Evolutionary conservation across 1,284 basidiomycete species (phyloP).

Genomic region (Pholiota adiposa): DNA sequence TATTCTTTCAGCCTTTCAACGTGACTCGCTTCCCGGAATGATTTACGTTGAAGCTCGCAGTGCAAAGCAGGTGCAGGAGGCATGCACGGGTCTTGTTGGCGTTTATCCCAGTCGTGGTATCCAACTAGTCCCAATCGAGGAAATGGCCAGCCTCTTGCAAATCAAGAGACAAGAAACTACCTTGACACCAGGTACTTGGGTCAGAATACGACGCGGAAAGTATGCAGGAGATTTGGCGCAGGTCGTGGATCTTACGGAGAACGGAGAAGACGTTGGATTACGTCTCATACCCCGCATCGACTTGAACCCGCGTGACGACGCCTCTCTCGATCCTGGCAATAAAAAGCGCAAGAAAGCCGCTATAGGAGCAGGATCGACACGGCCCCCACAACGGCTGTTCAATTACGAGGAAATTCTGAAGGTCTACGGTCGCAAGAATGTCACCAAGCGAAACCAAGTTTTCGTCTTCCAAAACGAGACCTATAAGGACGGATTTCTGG

Average conservation of each 20-base stretch:
- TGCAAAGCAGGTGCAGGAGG: conserved; percentile 85
- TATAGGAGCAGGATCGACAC: conserved; percentile 56
- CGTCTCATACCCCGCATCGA: conserved; percentile 98
- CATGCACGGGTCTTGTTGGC: conserved; percentile 90
- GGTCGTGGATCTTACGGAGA: conserved; percentile 92
- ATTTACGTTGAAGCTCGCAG: conserved; percentile 95
- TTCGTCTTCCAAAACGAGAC: conserved; percentile 93
- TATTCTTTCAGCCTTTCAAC: conserved; percentile 93
- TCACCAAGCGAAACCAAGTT: conserved; percentile 72
- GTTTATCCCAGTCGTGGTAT: conserved; percentile 85
- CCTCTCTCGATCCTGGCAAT: conserved; percentile 53
- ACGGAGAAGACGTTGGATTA: conserved; percentile 92
- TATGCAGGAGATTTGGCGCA: conserved; percentile 96
- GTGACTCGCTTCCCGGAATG: conserved; percentile 93
- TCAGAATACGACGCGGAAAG: conserved; percentile 92
- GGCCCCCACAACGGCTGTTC: conserved; percentile 93
- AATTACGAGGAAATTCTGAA: conserved; percentile 93
- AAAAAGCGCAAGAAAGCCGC: conserved; percentile 72
- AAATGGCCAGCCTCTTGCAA: conserved; percentile 96
- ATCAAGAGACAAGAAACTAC: conserved; percentile 95
- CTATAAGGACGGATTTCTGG: conserved; percentile 93
- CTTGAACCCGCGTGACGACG: conserved; percentile 86
- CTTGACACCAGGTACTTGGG: conserved; percentile 90
- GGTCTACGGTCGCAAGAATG: conserved; percentile 81
- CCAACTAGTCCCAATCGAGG: conserved; percentile 92